Evolutionary conservation across 1,284 basidiomycete genomes (phyloP), one percentile per base, ranked within the genome.

Genomic region (Cerrena zonata): DNA sequence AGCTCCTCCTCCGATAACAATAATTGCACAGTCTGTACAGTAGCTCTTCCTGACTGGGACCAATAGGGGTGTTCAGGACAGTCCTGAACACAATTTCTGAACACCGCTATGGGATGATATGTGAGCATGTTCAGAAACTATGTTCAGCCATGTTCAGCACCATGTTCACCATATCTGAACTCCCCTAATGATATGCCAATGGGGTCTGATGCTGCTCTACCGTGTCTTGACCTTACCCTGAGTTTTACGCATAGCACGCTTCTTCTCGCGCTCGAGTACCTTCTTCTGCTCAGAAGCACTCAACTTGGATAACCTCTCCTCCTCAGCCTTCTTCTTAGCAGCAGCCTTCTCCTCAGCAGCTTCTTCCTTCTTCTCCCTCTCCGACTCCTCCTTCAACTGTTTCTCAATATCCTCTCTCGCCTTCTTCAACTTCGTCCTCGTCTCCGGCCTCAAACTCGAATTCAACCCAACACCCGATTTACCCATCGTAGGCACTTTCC

Each of bases 251-350:
- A 89, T 53, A 23, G 72, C 68, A 34, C 83, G 82, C 66, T 88
- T 91, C 54, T 82, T 82, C 60, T 89, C 88, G 56, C 84, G 82
- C 50, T 90, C 89, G 53, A 89, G 70, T 12, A 54, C 56, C 50
- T 58, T 58, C 74, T 87, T 84, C 71, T 91, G 86, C 64, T 94
- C 91, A 49, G 86, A 79, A 34, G 90, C 80, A 59, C 82, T 85
- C 56, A 94, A 75, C 58, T 79, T 80, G 19, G 85, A 75, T 47
- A 91, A 67, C 56, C 79, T 74, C 55, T 87, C 87, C 55, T 87
- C 76, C 64, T 90, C 87, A 0, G 80, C 81, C 63, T 77, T 82
- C 63, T 84, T 83, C 70, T 87, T 89, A 24, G 82, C 86, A 4
- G 80, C 78, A 48, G 82, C 78, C 69, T 82, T 84, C 49, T 80